These are phyloP conservation scores for Ceratocystis alfenasii DNA, from an alignment of 2,329 filamentous ascomycete genomes.

Conservation along the genomic window DNA sequence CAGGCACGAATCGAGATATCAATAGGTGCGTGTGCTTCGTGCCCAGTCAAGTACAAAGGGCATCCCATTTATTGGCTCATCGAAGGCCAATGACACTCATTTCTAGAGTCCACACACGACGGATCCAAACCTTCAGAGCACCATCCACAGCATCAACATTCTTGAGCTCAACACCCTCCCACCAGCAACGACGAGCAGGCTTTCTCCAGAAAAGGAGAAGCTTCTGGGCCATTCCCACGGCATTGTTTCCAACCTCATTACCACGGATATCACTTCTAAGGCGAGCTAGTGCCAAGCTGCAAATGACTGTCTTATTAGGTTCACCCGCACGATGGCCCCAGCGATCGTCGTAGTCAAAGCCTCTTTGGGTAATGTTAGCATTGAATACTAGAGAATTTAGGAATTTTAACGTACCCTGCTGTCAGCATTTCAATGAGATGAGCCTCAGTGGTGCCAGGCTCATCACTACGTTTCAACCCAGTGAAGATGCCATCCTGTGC, in stretches of 20 bases:
- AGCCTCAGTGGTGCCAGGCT: slow-evolving; percentile 91
- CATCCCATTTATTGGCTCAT: slow-evolving; percentile 29
- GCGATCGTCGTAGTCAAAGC: slow-evolving; percentile 87
- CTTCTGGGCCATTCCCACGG: slow-evolving; percentile 97
- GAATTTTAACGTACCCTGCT: slow-evolving; percentile 59
- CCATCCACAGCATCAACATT: slow-evolving; percentile 83
- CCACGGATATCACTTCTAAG: slow-evolving; percentile 86
- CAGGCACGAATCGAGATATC: background rate
- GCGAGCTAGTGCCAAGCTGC: slow-evolving; percentile 84
- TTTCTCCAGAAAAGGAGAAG: slow-evolving; percentile 96
- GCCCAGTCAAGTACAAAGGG: background rate
- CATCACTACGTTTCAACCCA: slow-evolving; percentile 85
- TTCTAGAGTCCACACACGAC: slow-evolving; percentile 94
- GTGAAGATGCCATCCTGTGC: slow-evolving; percentile 93
- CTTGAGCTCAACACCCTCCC: slow-evolving; percentile 90
- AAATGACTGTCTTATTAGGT: slow-evolving; percentile 96
- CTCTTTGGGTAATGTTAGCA: slow-evolving; percentile 41
- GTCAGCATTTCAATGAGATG: slow-evolving; percentile 99
- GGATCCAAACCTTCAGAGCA: slow-evolving; percentile 93
- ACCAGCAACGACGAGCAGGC: slow-evolving; percentile 92
- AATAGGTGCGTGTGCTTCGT: background rate
- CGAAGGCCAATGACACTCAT: slow-evolving; percentile 89
- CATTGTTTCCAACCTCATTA: slow-evolving; percentile 59
- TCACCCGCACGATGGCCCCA: slow-evolving; percentile 98
- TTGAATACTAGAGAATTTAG: background rate